Conservation (phyloP, 306 rosid species). For the Prunus mongolica region DNA sequence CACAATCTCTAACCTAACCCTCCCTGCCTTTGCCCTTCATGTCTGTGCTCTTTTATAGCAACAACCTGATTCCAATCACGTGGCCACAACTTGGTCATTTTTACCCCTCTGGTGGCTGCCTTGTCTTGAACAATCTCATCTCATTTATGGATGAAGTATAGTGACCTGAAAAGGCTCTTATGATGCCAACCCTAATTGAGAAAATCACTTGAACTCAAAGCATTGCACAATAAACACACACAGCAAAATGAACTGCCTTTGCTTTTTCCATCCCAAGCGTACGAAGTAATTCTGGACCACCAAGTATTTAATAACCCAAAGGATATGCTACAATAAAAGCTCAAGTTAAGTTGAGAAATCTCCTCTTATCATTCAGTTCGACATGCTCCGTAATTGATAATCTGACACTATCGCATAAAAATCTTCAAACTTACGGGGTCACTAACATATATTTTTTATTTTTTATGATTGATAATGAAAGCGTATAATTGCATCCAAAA, state of each 20-base stretch:
- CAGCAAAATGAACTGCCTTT: neutral
- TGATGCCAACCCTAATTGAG: neutral
- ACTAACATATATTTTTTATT: neutral
- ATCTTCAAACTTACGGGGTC: neutral
- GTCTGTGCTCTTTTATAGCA: conserved; percentile 1
- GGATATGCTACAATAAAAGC: neutral
- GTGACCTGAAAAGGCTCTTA: too few relatives aligned
- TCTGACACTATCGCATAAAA: too few relatives aligned
- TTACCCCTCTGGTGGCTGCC: neutral
- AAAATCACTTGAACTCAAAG: neutral
- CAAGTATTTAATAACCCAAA: neutral
- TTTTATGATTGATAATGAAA: neutral
- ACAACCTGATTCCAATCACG: neutral
- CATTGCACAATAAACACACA: neutral
- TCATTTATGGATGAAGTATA: too few relatives aligned
- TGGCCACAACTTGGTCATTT: neutral
- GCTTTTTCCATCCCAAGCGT: neutral
- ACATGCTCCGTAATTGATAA: too few relatives aligned
- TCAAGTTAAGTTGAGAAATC: neutral
- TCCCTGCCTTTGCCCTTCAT: conserved; percentile 2
- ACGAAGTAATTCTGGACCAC: neutral
- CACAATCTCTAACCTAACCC: neutral
- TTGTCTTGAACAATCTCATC: neutral
- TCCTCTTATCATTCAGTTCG: too few relatives aligned
- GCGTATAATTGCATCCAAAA: conserved; percentile 1